These are phyloP conservation scores for Trichophyton rubrum DNA, from an alignment of 2,329 filamentous ascomycete genomes.

Conservation along the genomic window DNA sequence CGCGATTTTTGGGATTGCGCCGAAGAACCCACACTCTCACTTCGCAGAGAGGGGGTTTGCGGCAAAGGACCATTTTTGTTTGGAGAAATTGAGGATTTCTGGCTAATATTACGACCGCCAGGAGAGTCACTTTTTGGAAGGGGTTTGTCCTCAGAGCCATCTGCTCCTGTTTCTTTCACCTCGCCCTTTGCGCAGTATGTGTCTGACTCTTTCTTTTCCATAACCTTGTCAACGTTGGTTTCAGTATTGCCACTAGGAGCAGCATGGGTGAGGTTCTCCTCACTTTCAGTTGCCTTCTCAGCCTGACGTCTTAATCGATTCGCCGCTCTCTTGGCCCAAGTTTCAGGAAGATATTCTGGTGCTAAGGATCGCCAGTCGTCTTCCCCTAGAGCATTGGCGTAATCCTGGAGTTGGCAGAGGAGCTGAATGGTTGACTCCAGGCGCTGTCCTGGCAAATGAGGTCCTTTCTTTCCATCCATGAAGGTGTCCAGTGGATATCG, in stretches of 20 bases:
- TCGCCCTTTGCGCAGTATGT: neutral
- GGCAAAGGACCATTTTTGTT: too few species aligned
- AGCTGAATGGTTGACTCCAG: constrained; percentile 11
- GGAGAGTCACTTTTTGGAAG: too few species aligned
- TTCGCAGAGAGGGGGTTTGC: too few species aligned
- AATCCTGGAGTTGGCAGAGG: constrained; percentile 13
- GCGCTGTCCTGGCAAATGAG: constrained; percentile 13
- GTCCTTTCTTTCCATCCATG: constrained; percentile 8
- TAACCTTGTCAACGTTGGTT: neutral
- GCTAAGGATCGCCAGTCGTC: constrained; percentile 16
- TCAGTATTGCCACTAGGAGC: neutral
- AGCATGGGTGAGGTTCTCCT: neutral
- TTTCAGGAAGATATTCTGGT: constrained; percentile 10
- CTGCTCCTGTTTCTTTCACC: neutral
- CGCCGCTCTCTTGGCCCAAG: constrained; percentile 10
- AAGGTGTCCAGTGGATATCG: constrained; percentile 16
- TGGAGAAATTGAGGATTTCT: too few species aligned
- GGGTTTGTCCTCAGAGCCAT: too few species aligned
- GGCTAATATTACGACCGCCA: too few species aligned
- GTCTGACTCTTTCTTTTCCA: neutral
- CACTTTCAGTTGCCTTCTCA: neutral
- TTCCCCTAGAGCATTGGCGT: constrained; percentile 7
- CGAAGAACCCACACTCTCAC: too few species aligned
- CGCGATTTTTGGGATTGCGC: too few species aligned
- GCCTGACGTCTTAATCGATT: neutral